Base-by-base conservation (phyloP, 2,329 filamentous ascomycete genomes). In the Calonectria crousiana region DNA sequence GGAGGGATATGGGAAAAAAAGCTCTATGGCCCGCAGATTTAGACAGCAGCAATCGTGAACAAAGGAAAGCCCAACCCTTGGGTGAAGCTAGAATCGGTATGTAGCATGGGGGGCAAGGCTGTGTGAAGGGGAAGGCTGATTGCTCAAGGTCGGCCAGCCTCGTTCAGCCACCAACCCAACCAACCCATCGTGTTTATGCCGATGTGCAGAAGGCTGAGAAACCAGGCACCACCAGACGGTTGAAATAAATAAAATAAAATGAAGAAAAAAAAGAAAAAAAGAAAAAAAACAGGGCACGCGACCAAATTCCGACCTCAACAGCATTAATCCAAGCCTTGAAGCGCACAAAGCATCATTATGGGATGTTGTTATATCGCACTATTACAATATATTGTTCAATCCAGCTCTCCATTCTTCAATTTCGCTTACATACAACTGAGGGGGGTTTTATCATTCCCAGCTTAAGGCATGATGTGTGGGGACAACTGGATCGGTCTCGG, bases 61-160 rank as follows among this genome's bases (percentile, higher is more conserved):
- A 56, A 69, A 52, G 53, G 53, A 34, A 65, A 66, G 51, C 23
- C n/a, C 49, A 53, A 66, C 28, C 49, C 26, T 32, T 23, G 38
- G 47, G 23, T 66, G 58, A 73, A 58, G 58, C 47, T 53, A 72
- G 66, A 47, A 36, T 64, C 68, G 44, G 69, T 67, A 47, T 67
- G 41, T 32, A 34, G 23, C 14, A 58, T 36, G n/a, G 28, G 18
- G 69, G 41, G 38, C 67, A 26, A 73, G 71, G 72, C 69, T 72
- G 62, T 41, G 28, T n/a, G 67, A 60, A 47, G 30, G 34, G 28
- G 16, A 47, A 30, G n/a, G 13, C 34, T 56, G 49, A n/a, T 26
- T 11, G 26, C n/a, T 41, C 13, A 6, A 8, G 10, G 28, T 38
- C 18, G 56, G 36, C 36, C 68, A 74, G 72, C 67, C 72, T 71